phyloP scores from a whole-genome alignment of 495 filamentous ascomycete species.

The Articulospora tetracladia region DNA sequence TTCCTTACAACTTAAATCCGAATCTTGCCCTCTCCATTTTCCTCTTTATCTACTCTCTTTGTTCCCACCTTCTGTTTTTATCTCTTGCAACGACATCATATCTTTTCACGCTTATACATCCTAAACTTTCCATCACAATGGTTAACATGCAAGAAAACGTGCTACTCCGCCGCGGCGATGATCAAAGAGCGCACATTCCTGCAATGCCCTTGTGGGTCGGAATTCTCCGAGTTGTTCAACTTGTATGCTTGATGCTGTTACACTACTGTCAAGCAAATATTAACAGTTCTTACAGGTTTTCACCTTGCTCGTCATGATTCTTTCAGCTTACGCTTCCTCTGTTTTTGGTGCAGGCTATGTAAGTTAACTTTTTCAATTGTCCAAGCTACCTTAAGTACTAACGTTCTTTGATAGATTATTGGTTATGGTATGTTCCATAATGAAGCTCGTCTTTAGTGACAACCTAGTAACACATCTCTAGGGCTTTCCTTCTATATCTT shows the following conservation, averaged over 20 bases:
- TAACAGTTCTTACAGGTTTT: constrained; percentile 4
- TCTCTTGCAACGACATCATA: too few species aligned
- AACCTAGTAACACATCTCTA: neutral
- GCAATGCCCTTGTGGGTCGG: constrained; percentile 6
- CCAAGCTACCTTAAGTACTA: neutral
- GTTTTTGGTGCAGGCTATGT: constrained; percentile 7
- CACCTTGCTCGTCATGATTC: constrained; percentile 5
- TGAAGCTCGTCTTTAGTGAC: too few species aligned
- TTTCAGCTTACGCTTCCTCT: constrained; percentile 6
- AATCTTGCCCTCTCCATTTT: neutral
- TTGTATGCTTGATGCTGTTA: constrained; percentile 1
- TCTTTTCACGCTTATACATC: neutral
- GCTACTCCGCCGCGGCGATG: neutral
- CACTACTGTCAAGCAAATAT: neutral
- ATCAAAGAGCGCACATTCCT: constrained; percentile 8
- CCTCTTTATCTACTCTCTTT: neutral
- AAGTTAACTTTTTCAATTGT: constrained; percentile 5
- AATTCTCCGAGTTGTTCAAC: constrained; percentile 10
- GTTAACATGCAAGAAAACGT: constrained; percentile 4
- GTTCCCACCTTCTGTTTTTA: neutral
- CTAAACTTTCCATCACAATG: neutral
- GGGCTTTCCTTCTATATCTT: constrained; percentile 10
- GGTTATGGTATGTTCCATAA: constrained; percentile 6
- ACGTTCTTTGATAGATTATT: neutral
- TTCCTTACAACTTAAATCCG: neutral